These are phyloP conservation scores for Colletotrichum gigasporum DNA, from an alignment of 2,329 filamentous ascomycete species.

Conservation along the genomic window DNA sequence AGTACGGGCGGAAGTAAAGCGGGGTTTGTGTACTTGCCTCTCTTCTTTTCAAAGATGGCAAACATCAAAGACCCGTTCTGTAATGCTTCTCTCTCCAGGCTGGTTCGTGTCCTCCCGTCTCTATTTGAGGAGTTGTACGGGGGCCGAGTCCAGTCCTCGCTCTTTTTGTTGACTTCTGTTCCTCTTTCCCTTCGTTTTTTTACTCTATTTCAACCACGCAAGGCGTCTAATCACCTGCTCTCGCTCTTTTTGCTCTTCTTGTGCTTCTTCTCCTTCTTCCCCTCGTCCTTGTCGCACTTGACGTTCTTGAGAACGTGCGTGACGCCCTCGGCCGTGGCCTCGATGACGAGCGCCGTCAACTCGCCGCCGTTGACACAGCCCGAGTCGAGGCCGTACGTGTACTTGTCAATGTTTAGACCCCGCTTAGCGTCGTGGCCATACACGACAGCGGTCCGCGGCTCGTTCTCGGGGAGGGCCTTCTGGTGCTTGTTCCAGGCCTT, in stretches of 20 bases:
- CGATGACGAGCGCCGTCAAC: slow-evolving; percentile 81
- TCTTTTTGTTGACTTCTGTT: rapidly evolving
- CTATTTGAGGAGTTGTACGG: too few species aligned
- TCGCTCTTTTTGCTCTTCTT: slow-evolving; percentile 31
- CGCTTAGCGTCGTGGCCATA: slow-evolving; percentile 87
- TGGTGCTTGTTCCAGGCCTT: slow-evolving; percentile 68
- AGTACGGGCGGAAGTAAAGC: too few species aligned
- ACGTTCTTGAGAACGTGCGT: slow-evolving; percentile 52
- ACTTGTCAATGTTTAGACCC: slow-evolving; percentile 70
- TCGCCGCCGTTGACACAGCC: slow-evolving; percentile 80
- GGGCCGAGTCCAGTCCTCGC: too few species aligned
- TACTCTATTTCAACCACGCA: not conserved
- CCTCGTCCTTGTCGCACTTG: slow-evolving; percentile 41
- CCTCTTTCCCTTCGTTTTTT: too few species aligned
- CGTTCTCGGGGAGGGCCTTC: slow-evolving; percentile 38
- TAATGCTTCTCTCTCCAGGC: too few species aligned
- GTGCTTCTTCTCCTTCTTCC: slow-evolving; percentile 19
- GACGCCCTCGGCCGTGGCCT: slow-evolving; percentile 51
- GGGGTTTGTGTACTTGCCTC: too few species aligned
- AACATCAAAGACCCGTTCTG: too few species aligned
- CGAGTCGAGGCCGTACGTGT: slow-evolving; percentile 86
- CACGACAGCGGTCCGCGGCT: slow-evolving; percentile 71
- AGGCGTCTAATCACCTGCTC: slow-evolving; percentile 1
- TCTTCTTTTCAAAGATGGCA: too few species aligned
- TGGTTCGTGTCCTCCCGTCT: too few species aligned